Evolutionary conservation across 2,329 filamentous ascomycete genomes (phyloP), one percentile per base, ranked within the genome.

Genomic region (Volutella citrinella): DNA sequence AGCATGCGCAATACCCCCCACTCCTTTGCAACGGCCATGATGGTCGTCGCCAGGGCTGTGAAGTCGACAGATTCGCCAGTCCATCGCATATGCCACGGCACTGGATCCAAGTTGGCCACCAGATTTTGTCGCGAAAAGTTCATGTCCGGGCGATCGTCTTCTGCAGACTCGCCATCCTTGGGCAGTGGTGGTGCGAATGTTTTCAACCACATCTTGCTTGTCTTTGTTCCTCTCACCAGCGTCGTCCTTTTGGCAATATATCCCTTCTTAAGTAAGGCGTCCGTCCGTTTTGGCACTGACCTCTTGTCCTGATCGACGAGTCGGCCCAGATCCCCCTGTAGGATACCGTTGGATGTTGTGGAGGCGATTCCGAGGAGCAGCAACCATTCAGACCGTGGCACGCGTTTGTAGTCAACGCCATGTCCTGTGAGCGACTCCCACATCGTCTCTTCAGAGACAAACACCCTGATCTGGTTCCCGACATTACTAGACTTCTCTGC

Each of bases 361-460:
- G 72, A 73, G 14, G 76, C 77, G 34, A 81, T 78, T 13, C 73
- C 74, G 13, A 77, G 60, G 8, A 81, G 63, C 4, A 75, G 65
- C 43, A 71, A 66, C 76, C 77, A 81, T 56, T 80, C 76, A 10
- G 75, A 73, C 10, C 66, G 65, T 3, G 77, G 76, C 5, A 80
- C 60, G 36, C 72, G 69, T 50, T 78, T 78, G 49, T 72, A 66
- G 52, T 82, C 77, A 9, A 74, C 64, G 7, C 68, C 67, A 53
- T 82, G 78, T 10, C 77, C 77, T 15, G 77, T 71, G 29, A 82
- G 60, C 4, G 70, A 70, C 50, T 73, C 68, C 78, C 78, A 82
- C 52, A 78, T 69, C 5, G 70, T 70, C 29, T 74, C 68, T 42
- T 78, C 70, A 1, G 72, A 70, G 11, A 74, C 69, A 36, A 68